phyloP scores from a whole-genome alignment of 2,329 filamentous ascomycete genomes.

The Cytospora piceicola region DNA sequence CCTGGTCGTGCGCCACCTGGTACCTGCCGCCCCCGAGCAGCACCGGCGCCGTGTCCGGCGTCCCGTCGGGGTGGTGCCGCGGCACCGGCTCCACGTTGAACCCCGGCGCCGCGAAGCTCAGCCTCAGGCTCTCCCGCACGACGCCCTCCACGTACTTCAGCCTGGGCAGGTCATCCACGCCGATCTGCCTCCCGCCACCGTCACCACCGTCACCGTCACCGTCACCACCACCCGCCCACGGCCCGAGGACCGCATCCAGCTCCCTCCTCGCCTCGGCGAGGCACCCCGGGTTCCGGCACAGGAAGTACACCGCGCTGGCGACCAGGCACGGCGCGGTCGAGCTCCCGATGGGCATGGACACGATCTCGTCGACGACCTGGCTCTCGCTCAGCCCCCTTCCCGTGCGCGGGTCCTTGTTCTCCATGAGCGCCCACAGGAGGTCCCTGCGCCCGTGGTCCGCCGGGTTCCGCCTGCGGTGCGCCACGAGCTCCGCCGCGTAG shows the following conservation, averaged over 20 bases:
- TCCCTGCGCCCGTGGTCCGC: constrained; percentile 56
- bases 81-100: constrained; percentile 58
- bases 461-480: constrained; percentile 57
- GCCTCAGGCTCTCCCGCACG: constrained; percentile 57
- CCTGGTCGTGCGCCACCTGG: constrained; percentile 52
- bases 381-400: constrained; percentile 60
- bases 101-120: constrained; percentile 57
- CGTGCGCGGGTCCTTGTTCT: constrained; percentile 63
- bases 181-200: constrained; percentile 46
- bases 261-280: constrained; percentile 56
- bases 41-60: constrained; percentile 47
- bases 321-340: constrained; percentile 53
- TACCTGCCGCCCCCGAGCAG: constrained; percentile 54
- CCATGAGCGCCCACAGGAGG: constrained; percentile 62
- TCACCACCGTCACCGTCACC: constrained; percentile 34
- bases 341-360: constrained; percentile 66
- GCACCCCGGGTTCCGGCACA: constrained; percentile 54
- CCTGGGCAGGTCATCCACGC: constrained; percentile 52
- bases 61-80: constrained; percentile 34
- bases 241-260: constrained; percentile 54
- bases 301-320: constrained; percentile 52
- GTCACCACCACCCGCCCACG: no score
- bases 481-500: constrained; percentile 60
- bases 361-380: constrained; percentile 69
- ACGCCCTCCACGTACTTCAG: constrained; percentile 59